These are phyloP conservation scores for Boletus rubroflammeus DNA, from an alignment of 768 basidiomycete genomes.

Conservation along the genomic window DNA sequence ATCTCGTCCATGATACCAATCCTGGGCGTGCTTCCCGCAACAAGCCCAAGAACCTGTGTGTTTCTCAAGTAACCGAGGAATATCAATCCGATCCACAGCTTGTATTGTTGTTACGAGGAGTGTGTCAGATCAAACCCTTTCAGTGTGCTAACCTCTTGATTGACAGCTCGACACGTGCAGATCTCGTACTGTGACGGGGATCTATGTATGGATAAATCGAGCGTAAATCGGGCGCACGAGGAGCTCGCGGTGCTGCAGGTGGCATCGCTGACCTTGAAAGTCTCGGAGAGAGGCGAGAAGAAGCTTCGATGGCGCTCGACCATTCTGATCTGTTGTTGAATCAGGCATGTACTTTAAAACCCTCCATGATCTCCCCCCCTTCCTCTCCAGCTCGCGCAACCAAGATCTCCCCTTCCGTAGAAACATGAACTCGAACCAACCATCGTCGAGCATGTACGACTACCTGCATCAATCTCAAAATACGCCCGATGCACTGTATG, in stretches of 20 bases:
- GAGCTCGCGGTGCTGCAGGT: background rate
- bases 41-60: background rate
- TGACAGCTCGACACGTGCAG: background rate
- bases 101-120: background rate
- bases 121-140: background rate
- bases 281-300: background rate
- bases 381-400: background rate
- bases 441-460: background rate
- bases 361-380: background rate
- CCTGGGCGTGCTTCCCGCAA: background rate
- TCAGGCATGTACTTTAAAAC: conserved; percentile 4
- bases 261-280: conserved; percentile 9
- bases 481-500: conserved; percentile 11
- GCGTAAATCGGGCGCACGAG: background rate
- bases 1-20: background rate
- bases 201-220: background rate
- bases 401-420: background rate
- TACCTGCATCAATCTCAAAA: background rate
- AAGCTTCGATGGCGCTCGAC: background rate
- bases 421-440: background rate
- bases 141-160: background rate
- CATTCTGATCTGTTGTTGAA: background rate
- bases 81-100: background rate
- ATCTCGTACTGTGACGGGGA: background rate
- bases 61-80: background rate